Conservation (phyloP, 2,329 filamentous ascomycete species). For the Bipolaris victoriae region DNA sequence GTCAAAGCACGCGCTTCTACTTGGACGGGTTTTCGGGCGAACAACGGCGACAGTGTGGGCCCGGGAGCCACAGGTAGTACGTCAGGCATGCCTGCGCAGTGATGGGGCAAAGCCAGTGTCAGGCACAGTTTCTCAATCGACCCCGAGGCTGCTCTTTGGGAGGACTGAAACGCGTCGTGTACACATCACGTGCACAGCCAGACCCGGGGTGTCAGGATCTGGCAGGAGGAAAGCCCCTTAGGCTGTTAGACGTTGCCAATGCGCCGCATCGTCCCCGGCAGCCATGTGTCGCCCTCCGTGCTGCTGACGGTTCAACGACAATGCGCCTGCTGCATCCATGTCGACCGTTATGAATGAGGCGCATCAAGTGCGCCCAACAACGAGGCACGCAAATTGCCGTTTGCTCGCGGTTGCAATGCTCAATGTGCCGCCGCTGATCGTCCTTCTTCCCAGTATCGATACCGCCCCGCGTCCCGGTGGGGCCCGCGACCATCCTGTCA, state of each 20-base stretch:
- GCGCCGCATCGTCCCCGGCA: slow-evolving; percentile 24
- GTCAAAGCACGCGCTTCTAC: slow-evolving; percentile 8
- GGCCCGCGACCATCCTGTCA: slow-evolving; percentile 28
- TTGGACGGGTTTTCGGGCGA: slow-evolving; percentile 8
- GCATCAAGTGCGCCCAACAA: neutral
- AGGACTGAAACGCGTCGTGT: slow-evolving; percentile 26
- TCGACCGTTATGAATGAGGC: neutral
- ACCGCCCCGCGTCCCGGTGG: slow-evolving; percentile 20
- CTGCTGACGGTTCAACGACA: neutral
- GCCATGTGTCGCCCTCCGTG: neutral
- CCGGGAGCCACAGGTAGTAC: slow-evolving; percentile 23
- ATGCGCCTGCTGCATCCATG: neutral
- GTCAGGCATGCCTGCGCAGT: slow-evolving; percentile 23
- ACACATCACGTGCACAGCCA: slow-evolving; percentile 28
- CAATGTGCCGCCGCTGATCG: too few relatives aligned
- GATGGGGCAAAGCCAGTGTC: slow-evolving; percentile 14
- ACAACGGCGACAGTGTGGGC: slow-evolving; percentile 14
- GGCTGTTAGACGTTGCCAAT: slow-evolving; percentile 19
- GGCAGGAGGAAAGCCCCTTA: slow-evolving; percentile 22
- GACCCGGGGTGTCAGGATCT: slow-evolving; percentile 23
- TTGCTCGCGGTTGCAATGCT: slow-evolving; percentile 8
- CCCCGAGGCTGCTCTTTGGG: slow-evolving; percentile 14
- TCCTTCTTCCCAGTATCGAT: slow-evolving; percentile 9
- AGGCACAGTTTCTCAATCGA: slow-evolving; percentile 16
- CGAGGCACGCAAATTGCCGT: neutral